Conservation (phyloP, 768 basidiomycete species). For the Leucogyrophana mollusca region DNA sequence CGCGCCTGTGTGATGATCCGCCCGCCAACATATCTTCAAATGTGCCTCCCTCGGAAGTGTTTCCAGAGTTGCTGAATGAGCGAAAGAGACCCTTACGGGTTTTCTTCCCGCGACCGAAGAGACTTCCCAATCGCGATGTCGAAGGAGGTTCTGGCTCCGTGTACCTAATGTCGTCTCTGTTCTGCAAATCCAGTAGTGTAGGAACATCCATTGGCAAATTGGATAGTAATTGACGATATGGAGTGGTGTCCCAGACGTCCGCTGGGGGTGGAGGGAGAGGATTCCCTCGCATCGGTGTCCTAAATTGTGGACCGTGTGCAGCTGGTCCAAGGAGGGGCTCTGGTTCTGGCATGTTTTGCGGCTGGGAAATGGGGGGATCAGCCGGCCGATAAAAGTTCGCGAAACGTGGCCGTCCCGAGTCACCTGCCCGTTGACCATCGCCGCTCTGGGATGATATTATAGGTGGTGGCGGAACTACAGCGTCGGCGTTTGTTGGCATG, state of each 20-base stretch:
- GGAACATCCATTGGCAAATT: constrained; percentile 47
- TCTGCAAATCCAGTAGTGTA: constrained; percentile 10
- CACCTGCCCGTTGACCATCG: constrained; percentile 11
- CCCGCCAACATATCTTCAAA: constrained; percentile 9
- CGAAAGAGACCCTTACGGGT: constrained; percentile 44
- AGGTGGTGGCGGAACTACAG: constrained; percentile 22
- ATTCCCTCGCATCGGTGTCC: constrained; percentile 31
- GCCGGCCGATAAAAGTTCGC: constrained; percentile 25
- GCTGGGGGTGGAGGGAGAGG: constrained; percentile 64
- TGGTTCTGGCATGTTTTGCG: not conserved
- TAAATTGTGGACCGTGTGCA: constrained; percentile 6
- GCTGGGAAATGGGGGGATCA: constrained; percentile 6
- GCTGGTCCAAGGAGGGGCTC: constrained; percentile 8
- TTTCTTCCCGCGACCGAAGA: constrained; percentile 28
- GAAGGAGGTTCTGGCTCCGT: constrained; percentile 19
- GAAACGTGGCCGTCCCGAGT: constrained; percentile 20
- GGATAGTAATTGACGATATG: constrained; percentile 51
- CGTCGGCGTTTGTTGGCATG: constrained; percentile 7
- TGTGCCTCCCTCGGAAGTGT: constrained; percentile 14
- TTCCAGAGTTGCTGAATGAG: constrained; percentile 34
- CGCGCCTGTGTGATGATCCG: constrained; percentile 14
- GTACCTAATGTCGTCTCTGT: constrained; percentile 1
- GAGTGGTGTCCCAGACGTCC: constrained; percentile 57
- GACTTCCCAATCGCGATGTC: constrained; percentile 13
- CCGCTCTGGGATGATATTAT: not conserved